Evolutionary conservation across 345 rosid genomes (phyloP), one percentile per base, ranked within the genome.

Genomic region (Salix dunnii): DNA sequence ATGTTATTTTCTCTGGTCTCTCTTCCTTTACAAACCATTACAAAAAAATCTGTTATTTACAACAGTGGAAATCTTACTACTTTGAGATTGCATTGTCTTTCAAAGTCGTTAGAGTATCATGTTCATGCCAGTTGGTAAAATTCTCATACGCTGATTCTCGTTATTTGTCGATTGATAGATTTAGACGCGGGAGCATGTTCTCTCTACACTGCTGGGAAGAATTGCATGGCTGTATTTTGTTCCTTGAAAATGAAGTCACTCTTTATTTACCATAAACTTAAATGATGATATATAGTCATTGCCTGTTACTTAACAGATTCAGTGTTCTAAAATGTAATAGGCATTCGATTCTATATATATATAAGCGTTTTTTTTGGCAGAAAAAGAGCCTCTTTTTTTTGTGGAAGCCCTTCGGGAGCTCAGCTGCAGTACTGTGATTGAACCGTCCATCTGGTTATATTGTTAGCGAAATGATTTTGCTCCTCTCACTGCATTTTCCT

Each of bases 101-200:
- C 12, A 10, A 23, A 58, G 63, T 3, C 20, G 46, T 30, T 13
- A 7, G 1, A 43, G 25, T 40, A 16, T 72, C n/a, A 36, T 60
- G 74, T 33, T 62, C 40, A 77, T 46, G 21, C 16, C 42, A 21
- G 7, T 25, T 49, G 30, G 3, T 51, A 8, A 13, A 60, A 46
- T 31, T 35, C 23, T 25, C 2, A 48, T 51, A 36, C 51, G 85
- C 76, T 65, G 64, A 65, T 21, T 21, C 18, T 70, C 31, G 35
- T 30, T 17, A 64, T 76, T 23, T 48, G 51, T 49, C 46, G 18
- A 46, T 27, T 33, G 55, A 33, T 43, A 72, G 77, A 63, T 64
- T 1, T 18, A 10, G 43, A 12, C 3, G 17, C 49, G 73, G 77
- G n/a, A 1, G 33, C 78, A 33, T 6, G 63, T 67, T 21, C 25